phyloP scores from a whole-genome alignment of 805 yeast genomes.

The Candida odintsovae region DNA sequence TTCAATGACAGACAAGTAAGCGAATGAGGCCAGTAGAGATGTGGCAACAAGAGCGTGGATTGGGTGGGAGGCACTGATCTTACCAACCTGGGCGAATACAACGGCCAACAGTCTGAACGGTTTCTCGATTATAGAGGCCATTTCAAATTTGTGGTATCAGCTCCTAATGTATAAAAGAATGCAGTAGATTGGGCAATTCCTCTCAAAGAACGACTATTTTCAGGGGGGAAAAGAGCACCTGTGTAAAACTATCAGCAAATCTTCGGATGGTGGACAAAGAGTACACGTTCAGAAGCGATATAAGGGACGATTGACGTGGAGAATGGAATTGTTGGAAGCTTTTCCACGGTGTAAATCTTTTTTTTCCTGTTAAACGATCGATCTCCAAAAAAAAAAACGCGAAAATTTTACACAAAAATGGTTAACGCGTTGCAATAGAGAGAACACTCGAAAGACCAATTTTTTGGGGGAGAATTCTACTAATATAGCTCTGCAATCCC shows the following conservation, averaged over 20 bases:
- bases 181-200: background rate
- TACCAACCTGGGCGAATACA: conserved; percentile 41
- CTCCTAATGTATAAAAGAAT: background rate
- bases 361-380: background rate
- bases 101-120: conserved; percentile 28
- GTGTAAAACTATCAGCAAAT: background rate
- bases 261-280: background rate
- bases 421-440: background rate
- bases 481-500: no score
- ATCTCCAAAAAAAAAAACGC: background rate
- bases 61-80: conserved; percentile 70
- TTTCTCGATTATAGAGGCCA: conserved; percentile 17
- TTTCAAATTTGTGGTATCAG: background rate
- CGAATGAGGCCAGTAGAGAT: conserved; percentile 69
- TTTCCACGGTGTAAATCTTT: background rate
- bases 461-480: no score
- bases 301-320: background rate
- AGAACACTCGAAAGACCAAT: no score
- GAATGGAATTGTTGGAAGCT: background rate
- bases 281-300: background rate
- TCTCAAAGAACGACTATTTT: background rate
- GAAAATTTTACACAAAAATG: background rate
- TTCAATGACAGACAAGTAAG: conserved; percentile 71
- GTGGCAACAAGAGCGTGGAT: conserved; percentile 76
- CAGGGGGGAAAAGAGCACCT: background rate